phyloP scores from a whole-genome alignment of 176 grass and related monocot genomes.

The Cocos nucifera region DNA sequence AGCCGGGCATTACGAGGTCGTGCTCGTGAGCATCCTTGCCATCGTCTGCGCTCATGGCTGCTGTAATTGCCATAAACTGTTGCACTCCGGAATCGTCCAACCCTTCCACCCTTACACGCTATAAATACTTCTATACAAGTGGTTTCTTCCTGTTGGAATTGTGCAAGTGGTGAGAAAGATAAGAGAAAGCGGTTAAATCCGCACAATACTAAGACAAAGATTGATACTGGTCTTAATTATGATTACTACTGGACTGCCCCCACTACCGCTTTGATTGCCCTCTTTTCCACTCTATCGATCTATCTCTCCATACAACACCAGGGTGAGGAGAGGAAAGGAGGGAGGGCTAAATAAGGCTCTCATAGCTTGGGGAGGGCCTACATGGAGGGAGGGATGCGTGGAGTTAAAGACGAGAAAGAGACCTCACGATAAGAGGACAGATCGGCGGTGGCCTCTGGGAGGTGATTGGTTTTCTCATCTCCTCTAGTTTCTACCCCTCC shows the following conservation, averaged over 20 bases:
- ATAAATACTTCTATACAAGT: constrained; percentile 32
- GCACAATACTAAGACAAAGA: constrained; percentile 5
- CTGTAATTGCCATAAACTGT: constrained; percentile 10
- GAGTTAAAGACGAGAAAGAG: constrained; percentile 32
- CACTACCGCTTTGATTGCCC: constrained; percentile 5
- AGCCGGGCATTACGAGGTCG: constrained; percentile 94
- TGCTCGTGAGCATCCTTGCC: constrained; percentile 30
- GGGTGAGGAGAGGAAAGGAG: constrained; percentile 12
- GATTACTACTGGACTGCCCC: constrained; percentile 32
- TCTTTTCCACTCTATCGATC: constrained; percentile 11
- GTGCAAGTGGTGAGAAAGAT: constrained; percentile 21
- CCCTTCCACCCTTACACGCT: constrained; percentile 2
- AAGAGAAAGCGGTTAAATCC: not conserved
- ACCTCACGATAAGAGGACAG: constrained; percentile 29
- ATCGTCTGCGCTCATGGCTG: constrained; percentile 10
- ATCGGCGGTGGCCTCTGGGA: constrained; percentile 30
- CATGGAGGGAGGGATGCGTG: constrained; percentile 17
- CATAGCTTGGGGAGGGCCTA: not conserved
- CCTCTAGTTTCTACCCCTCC: not conserved
- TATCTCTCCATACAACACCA: constrained; percentile 17
- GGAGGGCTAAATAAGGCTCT: constrained; percentile 14
- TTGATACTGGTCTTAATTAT: constrained; percentile 24
- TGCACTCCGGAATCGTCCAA: constrained; percentile 31
- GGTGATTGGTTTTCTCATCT: not conserved
- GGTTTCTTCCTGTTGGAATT: constrained; percentile 4